Conservation (phyloP, 2,329 filamentous ascomycete species). For the Fonsecaea multimorphosa region DNA sequence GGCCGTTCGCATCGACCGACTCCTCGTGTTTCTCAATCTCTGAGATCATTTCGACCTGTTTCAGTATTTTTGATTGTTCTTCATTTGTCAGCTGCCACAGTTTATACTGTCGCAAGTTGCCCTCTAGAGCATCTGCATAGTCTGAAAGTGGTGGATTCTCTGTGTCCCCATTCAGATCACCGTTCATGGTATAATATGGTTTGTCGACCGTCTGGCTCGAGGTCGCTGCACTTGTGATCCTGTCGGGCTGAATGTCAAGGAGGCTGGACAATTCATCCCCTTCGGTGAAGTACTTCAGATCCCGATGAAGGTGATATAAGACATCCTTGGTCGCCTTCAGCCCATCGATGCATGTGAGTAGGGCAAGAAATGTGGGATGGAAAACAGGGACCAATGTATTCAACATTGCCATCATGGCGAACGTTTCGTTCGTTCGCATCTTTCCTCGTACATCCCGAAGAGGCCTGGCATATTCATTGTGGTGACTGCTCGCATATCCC, state of each 20-base stretch:
- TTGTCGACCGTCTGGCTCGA: conserved; percentile 2
- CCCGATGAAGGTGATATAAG: conserved; percentile 73
- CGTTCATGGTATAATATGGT: conserved; percentile 21
- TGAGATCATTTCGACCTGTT: conserved; percentile 83
- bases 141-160: conserved; percentile 70
- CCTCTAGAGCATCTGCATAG: conserved; percentile 72
- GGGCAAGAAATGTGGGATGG: conserved; percentile 86
- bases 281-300: conserved; percentile 80
- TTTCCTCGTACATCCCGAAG: conserved; percentile 23
- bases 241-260: conserved; percentile 63
- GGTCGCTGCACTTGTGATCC: conserved; percentile 52
- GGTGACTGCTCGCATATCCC: conserved; percentile 33
- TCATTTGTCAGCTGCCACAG: conserved; percentile 76
- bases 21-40: conserved; percentile 84
- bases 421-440: conserved; percentile 23
- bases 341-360: conserved; percentile 81
- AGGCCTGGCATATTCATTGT: conserved; percentile 26
- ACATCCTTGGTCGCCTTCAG: conserved; percentile 72
- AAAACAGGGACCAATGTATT: conserved; percentile 90
- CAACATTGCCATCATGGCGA: conserved; percentile 57
- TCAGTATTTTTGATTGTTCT: conserved; percentile 60
- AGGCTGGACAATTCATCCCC: conserved; percentile 82
- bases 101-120: conserved; percentile 75
- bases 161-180: conserved; percentile 52
- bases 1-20: conserved; percentile 88